Conservation (phyloP, 148 eudicot genomes). For the Polygonum maritimum region DNA sequence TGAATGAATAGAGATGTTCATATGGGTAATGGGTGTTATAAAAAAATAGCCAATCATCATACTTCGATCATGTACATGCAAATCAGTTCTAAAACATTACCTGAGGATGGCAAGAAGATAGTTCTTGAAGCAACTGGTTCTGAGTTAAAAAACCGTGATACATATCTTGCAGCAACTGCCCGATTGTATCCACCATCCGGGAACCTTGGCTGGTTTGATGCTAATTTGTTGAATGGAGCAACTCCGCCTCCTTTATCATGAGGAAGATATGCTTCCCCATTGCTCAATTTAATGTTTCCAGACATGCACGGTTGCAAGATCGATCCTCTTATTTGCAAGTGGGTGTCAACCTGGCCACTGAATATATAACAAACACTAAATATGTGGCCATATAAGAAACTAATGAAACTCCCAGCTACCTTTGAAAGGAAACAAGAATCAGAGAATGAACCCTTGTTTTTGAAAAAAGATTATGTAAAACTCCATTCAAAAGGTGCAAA, state of each 20-base stretch:
- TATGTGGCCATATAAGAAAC: neutral
- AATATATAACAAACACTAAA: neutral
- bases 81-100: slow-evolving; percentile 21
- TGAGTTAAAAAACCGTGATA: slow-evolving; percentile 78
- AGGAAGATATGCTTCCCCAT: slow-evolving; percentile 93
- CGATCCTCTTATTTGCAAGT: slow-evolving; percentile 87
- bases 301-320: slow-evolving; percentile 95
- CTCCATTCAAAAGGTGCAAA: neutral
- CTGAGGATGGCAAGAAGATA: slow-evolving; percentile 47
- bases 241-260: slow-evolving; percentile 97
- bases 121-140: slow-evolving; percentile 58
- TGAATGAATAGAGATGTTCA: too few relatives aligned
- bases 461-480: neutral
- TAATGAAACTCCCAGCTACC: neutral
- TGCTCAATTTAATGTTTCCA: slow-evolving; percentile 88
- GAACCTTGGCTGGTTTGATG: slow-evolving; percentile 47
- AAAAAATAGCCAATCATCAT: neutral
- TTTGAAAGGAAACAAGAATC: neutral
- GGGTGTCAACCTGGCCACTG: slow-evolving; percentile 98
- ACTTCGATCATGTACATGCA: neutral
- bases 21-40: neutral
- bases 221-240: slow-evolving; percentile 61
- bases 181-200: slow-evolving; percentile 63
- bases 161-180: slow-evolving; percentile 86
- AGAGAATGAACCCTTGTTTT: neutral